Percentiles rank a stretch among this genome's conserved stretches.
Conservation (phyloP, 768 basidiomycete genomes). For the Pleurotus sapidus region DNA sequence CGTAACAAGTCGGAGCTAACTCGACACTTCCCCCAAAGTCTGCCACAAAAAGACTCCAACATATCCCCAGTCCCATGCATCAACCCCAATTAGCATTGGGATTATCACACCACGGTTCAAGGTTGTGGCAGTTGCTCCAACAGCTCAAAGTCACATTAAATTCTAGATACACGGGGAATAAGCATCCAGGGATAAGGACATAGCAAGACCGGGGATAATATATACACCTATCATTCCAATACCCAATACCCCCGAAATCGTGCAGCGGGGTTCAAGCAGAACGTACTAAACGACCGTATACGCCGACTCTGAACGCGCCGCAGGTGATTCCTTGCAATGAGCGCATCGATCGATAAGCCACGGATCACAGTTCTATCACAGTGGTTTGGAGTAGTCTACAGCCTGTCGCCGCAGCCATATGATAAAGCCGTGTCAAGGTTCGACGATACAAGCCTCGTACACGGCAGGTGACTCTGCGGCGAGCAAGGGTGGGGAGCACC, state of each 20-base stretch:
- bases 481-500: neutral
- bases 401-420: neutral
- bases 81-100: too few species aligned
- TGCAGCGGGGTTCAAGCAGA: too few species aligned
- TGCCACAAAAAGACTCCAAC: neutral
- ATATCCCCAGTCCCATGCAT: neutral
- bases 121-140: neutral
- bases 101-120: neutral
- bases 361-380: conserved; percentile 6
- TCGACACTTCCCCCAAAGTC: neutral
- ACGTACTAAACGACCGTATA: too few species aligned
- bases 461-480: neutral
- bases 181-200: conserved; percentile 3
- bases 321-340: conserved; percentile 5
- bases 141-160: neutral
- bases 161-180: neutral
- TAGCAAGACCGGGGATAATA: neutral
- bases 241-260: too few species aligned
- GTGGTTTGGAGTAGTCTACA: neutral
- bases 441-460: neutral
- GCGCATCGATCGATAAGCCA: conserved; percentile 4
- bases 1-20: neutral
- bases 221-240: neutral
- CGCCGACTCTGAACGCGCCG: neutral
- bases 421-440: conserved; percentile 1